phyloP scores from a whole-genome alignment of 306 rosid species.

The Trichosanthes cucumerina region DNA sequence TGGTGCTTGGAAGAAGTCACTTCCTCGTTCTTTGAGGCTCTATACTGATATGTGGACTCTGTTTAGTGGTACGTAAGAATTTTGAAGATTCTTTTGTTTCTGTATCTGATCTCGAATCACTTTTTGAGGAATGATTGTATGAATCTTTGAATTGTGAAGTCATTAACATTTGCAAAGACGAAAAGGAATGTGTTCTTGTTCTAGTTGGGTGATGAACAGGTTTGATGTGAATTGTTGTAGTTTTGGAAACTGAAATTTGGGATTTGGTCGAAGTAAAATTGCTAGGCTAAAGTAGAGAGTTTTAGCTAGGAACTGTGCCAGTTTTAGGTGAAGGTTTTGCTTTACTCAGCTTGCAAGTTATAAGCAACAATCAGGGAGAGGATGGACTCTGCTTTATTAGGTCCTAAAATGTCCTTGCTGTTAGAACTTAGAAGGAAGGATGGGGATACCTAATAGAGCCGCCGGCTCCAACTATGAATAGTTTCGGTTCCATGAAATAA shows the following conservation, averaged over 20 bases:
- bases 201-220: background rate
- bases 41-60: slow-evolving; percentile 46
- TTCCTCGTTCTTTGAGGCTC: slow-evolving; percentile 30
- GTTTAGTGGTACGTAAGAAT: slow-evolving; percentile 11
- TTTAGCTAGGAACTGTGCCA: no score
- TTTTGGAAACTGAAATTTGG: background rate
- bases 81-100: background rate
- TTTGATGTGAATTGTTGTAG: background rate
- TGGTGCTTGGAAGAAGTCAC: slow-evolving; percentile 43
- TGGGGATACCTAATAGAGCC: no score
- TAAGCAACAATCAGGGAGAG: background rate
- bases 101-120: background rate
- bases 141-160: background rate
- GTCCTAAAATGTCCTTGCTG: background rate
- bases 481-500: no score
- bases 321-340: background rate
- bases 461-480: no score
- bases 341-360: background rate
- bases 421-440: no score
- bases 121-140: background rate
- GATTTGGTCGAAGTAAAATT: background rate
- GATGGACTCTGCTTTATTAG: background rate
- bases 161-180: background rate
- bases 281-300: background rate
- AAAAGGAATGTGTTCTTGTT: background rate